phyloP scores from a whole-genome alignment of 306 rosid genomes.

The Ceratonia siliqua region DNA sequence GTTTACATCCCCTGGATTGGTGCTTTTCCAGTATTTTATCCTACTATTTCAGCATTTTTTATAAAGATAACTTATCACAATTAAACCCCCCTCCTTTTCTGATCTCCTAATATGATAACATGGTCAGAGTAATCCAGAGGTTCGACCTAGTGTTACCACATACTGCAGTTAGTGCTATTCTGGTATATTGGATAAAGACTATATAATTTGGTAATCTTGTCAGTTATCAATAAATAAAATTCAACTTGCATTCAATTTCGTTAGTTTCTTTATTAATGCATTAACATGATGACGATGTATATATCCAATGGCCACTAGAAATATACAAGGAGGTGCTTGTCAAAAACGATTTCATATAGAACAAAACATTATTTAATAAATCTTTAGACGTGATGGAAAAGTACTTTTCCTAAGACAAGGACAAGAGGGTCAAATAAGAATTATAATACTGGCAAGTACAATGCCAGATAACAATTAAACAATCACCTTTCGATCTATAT shows the following conservation, averaged over 20 bases:
- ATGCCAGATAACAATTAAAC: background rate
- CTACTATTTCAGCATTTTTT: too few relatives aligned
- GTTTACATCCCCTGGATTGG: too few relatives aligned
- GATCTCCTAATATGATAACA: too few relatives aligned
- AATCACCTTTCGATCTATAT: too few relatives aligned
- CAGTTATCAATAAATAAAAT: background rate
- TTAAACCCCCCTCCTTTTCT: too few relatives aligned
- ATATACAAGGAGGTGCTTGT: background rate
- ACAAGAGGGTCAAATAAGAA: conserved; percentile 4
- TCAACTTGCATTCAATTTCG: conserved; percentile 6
- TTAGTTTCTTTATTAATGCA: conserved; percentile 14
- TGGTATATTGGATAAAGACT: too few relatives aligned
- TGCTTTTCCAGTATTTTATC: too few relatives aligned
- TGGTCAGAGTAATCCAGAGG: too few relatives aligned
- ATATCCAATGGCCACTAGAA: background rate
- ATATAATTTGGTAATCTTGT: too few relatives aligned
- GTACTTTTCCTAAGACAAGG: background rate
- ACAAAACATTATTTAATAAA: conserved; percentile 14
- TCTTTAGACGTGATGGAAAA: background rate
- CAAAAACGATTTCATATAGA: background rate
- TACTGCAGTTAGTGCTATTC: too few relatives aligned
- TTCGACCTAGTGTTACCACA: too few relatives aligned
- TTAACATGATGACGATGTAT: background rate
- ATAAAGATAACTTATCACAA: too few relatives aligned
- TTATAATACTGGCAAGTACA: background rate